Base-by-base conservation (phyloP, 768 basidiomycete genomes). In the Lentinula detonsa region DNA sequence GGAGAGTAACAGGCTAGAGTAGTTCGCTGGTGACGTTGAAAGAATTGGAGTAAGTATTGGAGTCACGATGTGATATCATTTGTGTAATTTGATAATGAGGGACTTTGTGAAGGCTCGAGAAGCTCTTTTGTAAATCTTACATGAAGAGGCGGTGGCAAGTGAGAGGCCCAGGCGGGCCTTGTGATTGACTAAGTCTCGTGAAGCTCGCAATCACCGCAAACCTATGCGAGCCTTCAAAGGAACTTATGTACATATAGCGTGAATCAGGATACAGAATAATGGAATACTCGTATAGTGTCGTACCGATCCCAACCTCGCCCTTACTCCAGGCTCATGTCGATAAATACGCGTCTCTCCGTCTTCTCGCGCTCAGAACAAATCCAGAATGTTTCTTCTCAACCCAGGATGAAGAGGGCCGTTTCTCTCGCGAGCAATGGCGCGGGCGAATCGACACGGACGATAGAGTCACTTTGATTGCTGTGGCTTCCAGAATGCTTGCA, bases 331-430 rank as follows among this genome's bases (percentile, higher is more conserved):
- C 53, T 16, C 61, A 71, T 9, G 54, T 72, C 46, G 55, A 35
- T 13, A 56, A 60, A 39, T 70, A 72, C 60, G 64, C 59, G 9
- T 28, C 50, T n/a, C 54, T 73, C 54, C 70, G 74, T 8, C 63
- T 74, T 28, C 61, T 65, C 16, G 64, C 64, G 28, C 70, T 74
- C 33, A 65, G 67, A 39, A 65, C 65, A 37, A 65, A 73, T 51
- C 71, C 71, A 46, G 65, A 72, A 23, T 69, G 69, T 0, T 73
- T 72, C 61, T 65, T 66, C 8, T 71, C 71, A 9, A 69, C 63
- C 10, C 70, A 67, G 40, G 70, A 62, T 18, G 62, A 66, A 15
- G 70, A 73, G 57, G 62, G 61, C 18, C 16, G 50, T 15, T 70
- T 71, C 37, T 65, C 67, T 5, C 51, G 37, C n/a, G 68, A 64